A percentile compares a stretch with the other conserved stretches of the same genome.
These are phyloP conservation scores for Calocybe gambosa DNA, from an alignment of 1,284 basidiomycete genomes.

Conservation along the genomic window DNA sequence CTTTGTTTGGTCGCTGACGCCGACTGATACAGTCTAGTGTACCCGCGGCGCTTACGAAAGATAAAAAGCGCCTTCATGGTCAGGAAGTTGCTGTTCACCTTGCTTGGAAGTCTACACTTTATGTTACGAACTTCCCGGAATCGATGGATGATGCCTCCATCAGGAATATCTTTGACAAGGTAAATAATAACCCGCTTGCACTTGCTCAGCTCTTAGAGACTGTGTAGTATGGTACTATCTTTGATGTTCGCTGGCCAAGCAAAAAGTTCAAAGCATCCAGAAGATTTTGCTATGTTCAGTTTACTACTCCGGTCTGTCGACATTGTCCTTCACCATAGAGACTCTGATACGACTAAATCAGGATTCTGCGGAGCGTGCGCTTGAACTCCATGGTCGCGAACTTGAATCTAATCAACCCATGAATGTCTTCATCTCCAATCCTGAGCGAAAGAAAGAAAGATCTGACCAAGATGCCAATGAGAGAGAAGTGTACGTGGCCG, in stretches of 20 bases:
- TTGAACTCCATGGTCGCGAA: slow-evolving; percentile 74
- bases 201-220: not conserved
- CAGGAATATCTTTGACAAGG: slow-evolving; percentile 73
- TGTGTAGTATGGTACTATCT: slow-evolving; percentile 77
- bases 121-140: slow-evolving; percentile 95
- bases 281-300: slow-evolving; percentile 95
- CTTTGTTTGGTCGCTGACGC: not conserved
- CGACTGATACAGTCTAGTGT: slow-evolving; percentile 56
- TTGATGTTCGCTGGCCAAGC: slow-evolving; percentile 97
- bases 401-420: slow-evolving; percentile 62
- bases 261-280: slow-evolving; percentile 90
- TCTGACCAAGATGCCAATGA: slow-evolving; percentile 82
- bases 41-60: slow-evolving; percentile 84
- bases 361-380: slow-evolving; percentile 70
- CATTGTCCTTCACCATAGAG: not conserved
- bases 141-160: slow-evolving; percentile 76
- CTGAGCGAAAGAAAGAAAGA: slow-evolving; percentile 80
- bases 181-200: slow-evolving; percentile 22
- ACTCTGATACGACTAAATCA: slow-evolving; percentile 36
- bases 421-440: slow-evolving; percentile 87
- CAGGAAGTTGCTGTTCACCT: slow-evolving; percentile 79
- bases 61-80: slow-evolving; percentile 79
- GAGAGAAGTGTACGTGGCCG: slow-evolving; percentile 81
- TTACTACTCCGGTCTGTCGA: slow-evolving; percentile 67
- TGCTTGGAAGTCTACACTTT: slow-evolving; percentile 92